phyloP scores from a whole-genome alignment of 176 grass and related monocot genomes.

The Bonia amplexicaulis region DNA sequence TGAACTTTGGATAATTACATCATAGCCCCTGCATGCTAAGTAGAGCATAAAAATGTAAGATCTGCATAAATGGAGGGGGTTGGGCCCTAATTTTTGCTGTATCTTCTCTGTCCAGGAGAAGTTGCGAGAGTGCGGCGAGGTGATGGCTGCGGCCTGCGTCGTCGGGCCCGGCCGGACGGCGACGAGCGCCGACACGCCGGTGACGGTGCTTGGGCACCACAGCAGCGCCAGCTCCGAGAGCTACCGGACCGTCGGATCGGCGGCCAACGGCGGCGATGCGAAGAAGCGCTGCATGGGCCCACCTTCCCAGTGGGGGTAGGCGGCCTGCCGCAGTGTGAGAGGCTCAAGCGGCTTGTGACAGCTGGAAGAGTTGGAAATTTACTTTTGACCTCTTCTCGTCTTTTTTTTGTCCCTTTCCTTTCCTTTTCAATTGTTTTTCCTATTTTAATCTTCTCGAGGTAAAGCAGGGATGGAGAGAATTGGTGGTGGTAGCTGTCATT shows the following conservation, averaged over 20 bases:
- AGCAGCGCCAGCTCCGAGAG: slow-evolving; percentile 71
- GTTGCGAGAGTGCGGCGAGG: slow-evolving; percentile 64
- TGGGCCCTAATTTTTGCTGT: not conserved
- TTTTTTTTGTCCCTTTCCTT: not conserved
- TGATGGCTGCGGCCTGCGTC: slow-evolving; percentile 39
- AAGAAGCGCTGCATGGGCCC: slow-evolving; percentile 69
- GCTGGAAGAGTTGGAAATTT: slow-evolving; percentile 11
- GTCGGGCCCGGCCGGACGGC: slow-evolving; percentile 1
- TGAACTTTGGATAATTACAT: not conserved
- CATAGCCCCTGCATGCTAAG: not conserved
- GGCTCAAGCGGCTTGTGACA: slow-evolving; percentile 10
- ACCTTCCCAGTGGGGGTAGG: slow-evolving; percentile 44
- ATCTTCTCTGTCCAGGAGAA: slow-evolving; percentile 45
- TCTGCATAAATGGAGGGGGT: not conserved
- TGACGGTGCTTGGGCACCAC: slow-evolving; percentile 62
- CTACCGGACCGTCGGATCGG: slow-evolving; percentile 60
- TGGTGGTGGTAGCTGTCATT: slow-evolving; percentile 26
- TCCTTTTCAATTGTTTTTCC: not conserved
- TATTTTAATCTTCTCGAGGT: slow-evolving; percentile 40
- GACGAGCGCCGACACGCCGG: slow-evolving; percentile 64
- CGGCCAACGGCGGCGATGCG: slow-evolving; percentile 33
- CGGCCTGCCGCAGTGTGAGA: not conserved
- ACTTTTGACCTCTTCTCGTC: slow-evolving; percentile 18
- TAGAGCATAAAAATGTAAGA: not conserved
- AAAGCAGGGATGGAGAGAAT: slow-evolving; percentile 29